Conservation (phyloP, 768 basidiomycete species). For the Lactarius evosmus region DNA sequence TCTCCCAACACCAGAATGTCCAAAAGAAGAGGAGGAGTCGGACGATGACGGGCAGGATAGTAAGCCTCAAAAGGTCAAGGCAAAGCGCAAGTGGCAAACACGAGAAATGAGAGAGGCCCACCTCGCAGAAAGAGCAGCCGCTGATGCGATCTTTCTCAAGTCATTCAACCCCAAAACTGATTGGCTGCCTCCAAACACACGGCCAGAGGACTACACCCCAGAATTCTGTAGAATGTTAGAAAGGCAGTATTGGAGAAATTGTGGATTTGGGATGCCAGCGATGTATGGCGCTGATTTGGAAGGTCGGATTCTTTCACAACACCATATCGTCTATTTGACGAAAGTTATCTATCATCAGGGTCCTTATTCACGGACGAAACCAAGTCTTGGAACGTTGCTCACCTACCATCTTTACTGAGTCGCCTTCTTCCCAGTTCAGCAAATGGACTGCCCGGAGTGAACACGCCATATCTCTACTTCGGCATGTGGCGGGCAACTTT, state of each 20-base stretch:
- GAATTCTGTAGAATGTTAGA: conserved; percentile 89
- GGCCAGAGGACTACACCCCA: conserved; percentile 72
- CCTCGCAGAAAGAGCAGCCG: conserved; percentile 45
- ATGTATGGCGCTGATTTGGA: conserved; percentile 98
- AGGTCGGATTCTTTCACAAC: conserved; percentile 47
- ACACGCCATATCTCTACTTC: conserved; percentile 96
- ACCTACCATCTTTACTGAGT: conserved; percentile 81
- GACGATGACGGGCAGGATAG: conserved; percentile 30
- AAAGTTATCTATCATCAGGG: conserved; percentile 37
- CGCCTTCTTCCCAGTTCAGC: conserved; percentile 67
- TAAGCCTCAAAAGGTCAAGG: conserved; percentile 37
- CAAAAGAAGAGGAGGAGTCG: conserved; percentile 28
- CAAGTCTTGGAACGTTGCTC: conserved; percentile 90
- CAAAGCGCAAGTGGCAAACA: conserved; percentile 42
- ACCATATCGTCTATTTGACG: background rate
- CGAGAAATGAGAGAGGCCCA: conserved; percentile 47
- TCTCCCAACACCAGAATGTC: conserved; percentile 24
- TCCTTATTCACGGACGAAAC: conserved; percentile 74
- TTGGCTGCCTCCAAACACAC: conserved; percentile 80
- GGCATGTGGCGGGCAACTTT: conserved; percentile 99
- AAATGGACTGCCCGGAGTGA: conserved; percentile 87
- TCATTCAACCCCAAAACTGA: conserved; percentile 67
- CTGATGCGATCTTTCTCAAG: conserved; percentile 57
- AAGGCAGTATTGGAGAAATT: conserved; percentile 88
- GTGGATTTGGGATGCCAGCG: conserved; percentile 82